Conservation (phyloP, 495 filamentous ascomycete genomes). For the Penicillium pulvis region DNA sequence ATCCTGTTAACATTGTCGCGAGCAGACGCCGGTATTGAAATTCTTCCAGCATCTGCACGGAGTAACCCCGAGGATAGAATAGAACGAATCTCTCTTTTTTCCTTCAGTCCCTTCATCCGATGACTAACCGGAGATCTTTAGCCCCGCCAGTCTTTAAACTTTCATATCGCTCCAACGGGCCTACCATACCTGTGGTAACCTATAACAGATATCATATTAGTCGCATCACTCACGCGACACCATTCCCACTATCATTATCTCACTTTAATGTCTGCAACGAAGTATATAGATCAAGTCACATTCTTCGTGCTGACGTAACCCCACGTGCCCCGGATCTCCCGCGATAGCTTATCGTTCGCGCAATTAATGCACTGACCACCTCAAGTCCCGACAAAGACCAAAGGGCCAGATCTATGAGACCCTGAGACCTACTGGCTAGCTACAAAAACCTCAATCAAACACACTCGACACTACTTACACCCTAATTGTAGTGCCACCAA, state of each 20-base stretch:
- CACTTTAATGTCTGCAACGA: background rate
- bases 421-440: background rate
- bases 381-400: background rate
- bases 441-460: background rate
- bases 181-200: background rate
- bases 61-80: background rate
- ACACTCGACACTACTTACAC: background rate
- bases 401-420: background rate
- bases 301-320: constrained; percentile 18
- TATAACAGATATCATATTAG: background rate
- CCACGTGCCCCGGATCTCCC: constrained; percentile 33
- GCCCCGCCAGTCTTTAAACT: constrained; percentile 3
- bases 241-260: background rate
- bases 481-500: background rate
- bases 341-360: constrained; percentile 4
- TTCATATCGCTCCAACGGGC: background rate
- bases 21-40: background rate
- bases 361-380: background rate
- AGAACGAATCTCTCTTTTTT: constrained; percentile 7
- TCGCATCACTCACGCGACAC: background rate
- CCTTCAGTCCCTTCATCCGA: constrained; percentile 4
- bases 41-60: background rate
- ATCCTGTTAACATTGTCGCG: background rate
- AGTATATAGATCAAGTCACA: constrained; percentile 5
- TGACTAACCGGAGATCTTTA: constrained; percentile 15